Evolutionary conservation across 2,329 filamentous ascomycete genomes (phyloP), one percentile per base, ranked within the genome.

Genomic region (Phialophora macrospora): DNA sequence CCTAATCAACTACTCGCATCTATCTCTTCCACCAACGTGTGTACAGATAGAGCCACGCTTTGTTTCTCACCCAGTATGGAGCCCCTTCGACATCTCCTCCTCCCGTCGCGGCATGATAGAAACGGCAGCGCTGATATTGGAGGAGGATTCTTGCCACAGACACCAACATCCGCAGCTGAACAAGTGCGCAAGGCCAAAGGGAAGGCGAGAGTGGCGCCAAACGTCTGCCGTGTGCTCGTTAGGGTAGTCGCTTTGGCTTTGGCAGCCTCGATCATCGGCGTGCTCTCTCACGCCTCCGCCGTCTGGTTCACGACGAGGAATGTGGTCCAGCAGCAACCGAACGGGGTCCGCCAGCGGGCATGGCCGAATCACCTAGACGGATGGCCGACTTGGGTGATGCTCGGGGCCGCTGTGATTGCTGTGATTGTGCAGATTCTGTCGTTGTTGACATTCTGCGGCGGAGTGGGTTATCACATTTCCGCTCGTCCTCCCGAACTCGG

Each of bases 321-420:
- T 52, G 63, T 56, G 7, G 41, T 65, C 12, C 30, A 49, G 20
- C 46, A 61, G 28, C 57, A 55, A 26, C 12, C 51, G 20, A 55
- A 56, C 17, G 63, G 57, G 3, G 30, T 32, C 9, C 57, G 57
- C 12, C 56, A 56, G 26, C 63, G 56, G 22, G 63, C 49, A 9
- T 65, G 63, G 57, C 63, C 63, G 12, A 28, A 38, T 7, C 62
- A 64, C 8, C 55, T 64, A 24, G 55, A 60, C 62, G 20, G 59
- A 8, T 60, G 55, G 56, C 62, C 62, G n/a, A 64, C 56, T 11
- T 64, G 62, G 62, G 55, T 64, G n/a, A 64, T 64, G 62, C 62
- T 64, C 17, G 62, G 30, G 1, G 62, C 62, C 24, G 62, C 62
- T 1, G 55, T 64, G 22, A 55, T 60, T 41, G 55, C 55, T 17